Base-by-base conservation (phyloP, 2,329 filamentous ascomycete genomes). In the Sclerotiophoma versabilis region DNA sequence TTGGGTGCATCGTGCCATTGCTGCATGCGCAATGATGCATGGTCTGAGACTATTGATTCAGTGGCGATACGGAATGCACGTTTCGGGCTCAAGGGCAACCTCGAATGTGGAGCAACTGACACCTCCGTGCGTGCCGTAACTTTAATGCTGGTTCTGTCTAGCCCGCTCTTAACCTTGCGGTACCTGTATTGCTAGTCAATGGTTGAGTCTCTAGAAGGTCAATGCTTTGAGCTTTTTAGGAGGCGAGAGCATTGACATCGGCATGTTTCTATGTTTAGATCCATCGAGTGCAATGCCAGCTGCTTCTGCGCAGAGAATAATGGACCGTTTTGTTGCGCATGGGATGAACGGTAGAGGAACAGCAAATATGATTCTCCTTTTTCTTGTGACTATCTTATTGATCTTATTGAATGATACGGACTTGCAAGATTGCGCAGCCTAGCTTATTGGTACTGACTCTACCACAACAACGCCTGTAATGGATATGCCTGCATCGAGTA, bases 41-140 rank as follows among this genome's bases (percentile, higher is more conserved):
- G 26, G 45, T 49, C 15, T 54, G 51, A 54, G 51, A 54, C 45
- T 15, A 34, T 19, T n/a, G 51, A 54, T 30, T 49, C 34, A 45
- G 33, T 45, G 22, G 19, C 15, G 25, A 20, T 33, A 27, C 34
- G 51, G 45, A 54, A 49, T 46, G 39, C 22, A 45, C n/a, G 41
- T 41, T 45, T 41, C 34, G 51, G 29, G 19, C n/a, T 37, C 30
- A 39, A 17, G 27, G 15, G 29, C 14, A 27, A 19, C 25, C 41
- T 29, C 14, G 38, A 36, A 23, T 33, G 44, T 48, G 50, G 51
- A 49, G 20, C 29, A 26, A 44, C 45, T 54, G 51, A 45, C 39
- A 54, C 45, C 51, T 46, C 51, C 46, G 45, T 54, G 45, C 39
- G 45, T 46, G 39, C 51, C 45, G 41, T 36, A 17, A 26, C 23